Percentiles rank a stretch among this genome's conserved stretches.
These are phyloP conservation scores for Wickerhamomyces pijperi DNA, from an alignment of 805 yeast species.

Conservation along the genomic window DNA sequence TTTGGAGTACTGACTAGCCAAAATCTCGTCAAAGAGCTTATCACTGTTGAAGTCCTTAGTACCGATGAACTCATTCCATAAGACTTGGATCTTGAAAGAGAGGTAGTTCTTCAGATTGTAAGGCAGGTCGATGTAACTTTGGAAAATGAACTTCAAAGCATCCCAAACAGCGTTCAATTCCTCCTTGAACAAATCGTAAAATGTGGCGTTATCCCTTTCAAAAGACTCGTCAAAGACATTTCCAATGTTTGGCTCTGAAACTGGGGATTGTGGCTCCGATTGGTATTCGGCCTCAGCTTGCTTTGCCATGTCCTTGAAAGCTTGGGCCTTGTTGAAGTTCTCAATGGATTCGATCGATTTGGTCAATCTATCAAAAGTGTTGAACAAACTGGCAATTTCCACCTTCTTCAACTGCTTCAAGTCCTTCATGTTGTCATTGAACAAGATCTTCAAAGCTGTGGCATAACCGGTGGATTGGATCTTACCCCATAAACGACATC, in stretches of 20 bases:
- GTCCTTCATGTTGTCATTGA: conserved; percentile 41
- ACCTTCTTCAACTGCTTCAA: conserved; percentile 54
- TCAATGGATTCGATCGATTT: conserved; percentile 70
- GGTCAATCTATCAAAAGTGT: conserved; percentile 86
- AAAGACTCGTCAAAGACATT: too few relatives aligned
- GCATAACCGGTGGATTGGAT: conserved; percentile 96
- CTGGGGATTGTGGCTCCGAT: conserved; percentile 3
- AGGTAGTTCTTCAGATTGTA: conserved; percentile 38
- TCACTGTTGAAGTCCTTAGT: conserved; percentile 19
- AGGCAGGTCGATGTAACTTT: conserved; percentile 65
- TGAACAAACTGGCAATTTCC: conserved; percentile 82
- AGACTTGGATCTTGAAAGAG: conserved; percentile 36
- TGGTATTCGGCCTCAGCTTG: conserved; percentile 2
- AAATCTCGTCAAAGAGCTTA: conserved; percentile 1
- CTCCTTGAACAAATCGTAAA: conserved; percentile 33
- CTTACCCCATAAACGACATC: conserved; percentile 97
- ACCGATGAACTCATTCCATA: conserved; percentile 78
- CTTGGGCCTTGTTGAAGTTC: conserved; percentile 51
- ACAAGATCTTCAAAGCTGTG: conserved; percentile 82
- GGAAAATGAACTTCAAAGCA: conserved; percentile 54
- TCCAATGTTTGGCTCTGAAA: too few relatives aligned
- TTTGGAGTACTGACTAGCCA: too few relatives aligned
- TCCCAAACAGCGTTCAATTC: conserved; percentile 42
- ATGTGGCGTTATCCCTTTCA: conserved; percentile 5
- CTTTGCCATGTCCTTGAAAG: conserved; percentile 5